A percentile compares a stretch with the other conserved stretches of the same genome.
Conservation (phyloP, 305 asterid genomes). For the Fraxinus ornus region DNA sequence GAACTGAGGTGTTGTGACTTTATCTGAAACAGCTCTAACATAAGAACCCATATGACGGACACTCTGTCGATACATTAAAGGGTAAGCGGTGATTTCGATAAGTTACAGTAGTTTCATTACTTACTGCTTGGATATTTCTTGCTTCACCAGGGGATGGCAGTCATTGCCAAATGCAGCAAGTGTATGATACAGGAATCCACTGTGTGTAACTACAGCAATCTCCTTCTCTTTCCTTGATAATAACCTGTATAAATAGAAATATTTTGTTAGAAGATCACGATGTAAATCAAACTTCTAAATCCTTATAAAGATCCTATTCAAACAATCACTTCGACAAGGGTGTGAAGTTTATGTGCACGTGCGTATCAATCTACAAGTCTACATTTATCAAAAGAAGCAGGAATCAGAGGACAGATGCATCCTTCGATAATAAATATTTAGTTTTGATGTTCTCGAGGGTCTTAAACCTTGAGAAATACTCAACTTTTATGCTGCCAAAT, state of each 20-base stretch:
- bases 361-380: neutral
- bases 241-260: conserved; percentile 48
- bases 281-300: neutral
- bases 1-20: neutral
- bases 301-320: conserved; percentile 7
- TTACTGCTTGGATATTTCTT: conserved; percentile 74
- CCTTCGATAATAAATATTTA: neutral
- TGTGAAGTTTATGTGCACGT: neutral
- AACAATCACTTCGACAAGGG: neutral
- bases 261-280: neutral
- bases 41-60: neutral
- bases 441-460: neutral
- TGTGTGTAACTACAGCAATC: conserved; percentile 86
- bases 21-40: neutral
- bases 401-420: neutral
- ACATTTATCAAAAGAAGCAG: neutral
- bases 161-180: conserved; percentile 63
- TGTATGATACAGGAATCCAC: conserved; percentile 84
- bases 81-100: neutral
- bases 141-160: conserved; percentile 63
- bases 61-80: neutral
- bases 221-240: conserved; percentile 75
- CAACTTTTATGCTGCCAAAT: neutral
- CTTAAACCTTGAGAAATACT: neutral
- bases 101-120: conserved; percentile 24